Base-by-base conservation (phyloP, 331 rosid species). In the Phaseolus coccineus region DNA sequence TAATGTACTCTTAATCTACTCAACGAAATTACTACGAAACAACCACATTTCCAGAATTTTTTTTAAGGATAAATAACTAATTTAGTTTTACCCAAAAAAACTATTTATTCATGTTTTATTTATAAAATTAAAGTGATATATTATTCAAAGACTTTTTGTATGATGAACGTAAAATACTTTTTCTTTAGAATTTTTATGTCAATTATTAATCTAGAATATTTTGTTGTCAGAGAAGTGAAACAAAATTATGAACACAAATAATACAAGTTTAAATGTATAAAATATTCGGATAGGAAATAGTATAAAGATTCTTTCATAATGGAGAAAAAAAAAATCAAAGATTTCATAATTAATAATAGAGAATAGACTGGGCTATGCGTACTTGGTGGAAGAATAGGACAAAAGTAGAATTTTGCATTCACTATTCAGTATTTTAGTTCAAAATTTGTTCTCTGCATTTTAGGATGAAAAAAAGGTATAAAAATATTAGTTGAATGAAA, bases 21-120 rank as follows among this genome's bases (percentile, higher is more conserved):
- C 42, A 28, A 61, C 46, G 78, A 82, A 82, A 69, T 61, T 71
- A 61, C 81, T 42, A 12, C 44, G 77, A 81, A 81, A 51, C 76
- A 57, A 7, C 83, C 56, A 10, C 40, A 12, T 70, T 62, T 47
- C 7, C 37, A n/a, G 10, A 71, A 16, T 27, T 5, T 15, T 8
- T 22, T 66, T 19, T 42, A 42, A 39, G 42, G 9, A 40, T 40
- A 40, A 40, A 39, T 39, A 39, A 39, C 44, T 39, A 2, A 37
- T 37, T 37, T 37, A 37, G 40, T 37, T 37, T 37, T 37, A 37
- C 40, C 8, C 8, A 6, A 37, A 37, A 37, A 6, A 64, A 63
- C 5, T 3, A 16, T 16, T 62, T 35, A 63, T 15, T 35, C 2
- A 33, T 6, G 11, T 16, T 35, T 15, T 63, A 28, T 11, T 52